Percentiles rank a stretch among this genome's conserved stretches.
These are phyloP conservation scores for Clonostachys solani DNA, from an alignment of 2,329 filamentous ascomycete genomes.

Conservation along the genomic window DNA sequence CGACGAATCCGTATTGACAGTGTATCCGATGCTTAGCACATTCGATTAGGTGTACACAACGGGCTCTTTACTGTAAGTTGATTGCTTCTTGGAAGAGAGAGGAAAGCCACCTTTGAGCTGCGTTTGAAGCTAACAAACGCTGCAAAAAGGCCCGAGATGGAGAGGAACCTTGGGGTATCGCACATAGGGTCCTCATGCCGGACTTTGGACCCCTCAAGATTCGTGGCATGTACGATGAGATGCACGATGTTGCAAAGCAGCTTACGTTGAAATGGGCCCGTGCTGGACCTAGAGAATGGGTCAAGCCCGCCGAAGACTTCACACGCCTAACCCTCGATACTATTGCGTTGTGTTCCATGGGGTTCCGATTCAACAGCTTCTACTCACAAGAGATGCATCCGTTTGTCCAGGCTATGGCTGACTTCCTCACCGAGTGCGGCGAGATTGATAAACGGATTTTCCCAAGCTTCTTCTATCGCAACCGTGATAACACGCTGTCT, in stretches of 20 bases:
- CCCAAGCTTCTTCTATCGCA: constrained; percentile 47
- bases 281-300: constrained; percentile 28
- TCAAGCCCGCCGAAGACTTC: constrained; percentile 53
- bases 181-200: constrained; percentile 57
- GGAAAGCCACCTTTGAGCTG: background rate
- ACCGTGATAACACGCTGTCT: constrained; percentile 14
- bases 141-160: constrained; percentile 1
- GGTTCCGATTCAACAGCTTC: constrained; percentile 56
- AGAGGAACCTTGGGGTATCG: constrained; percentile 36
- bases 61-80: constrained; percentile 11
- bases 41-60: constrained; percentile 43
- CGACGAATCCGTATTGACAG: constrained; percentile 32
- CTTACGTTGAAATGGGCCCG: constrained; percentile 52
- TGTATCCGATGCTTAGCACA: constrained; percentile 29
- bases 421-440: background rate
- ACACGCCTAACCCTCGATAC: constrained; percentile 58
- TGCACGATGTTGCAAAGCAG: constrained; percentile 47
- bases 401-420: constrained; percentile 1
- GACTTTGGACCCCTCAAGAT: constrained; percentile 63
- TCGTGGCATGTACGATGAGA: constrained; percentile 49
- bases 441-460: constrained; percentile 34
- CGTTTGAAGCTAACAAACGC: no score
- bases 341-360: constrained; percentile 54
- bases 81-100: background rate
- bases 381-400: constrained; percentile 35